phyloP scores from a whole-genome alignment of 1,284 basidiomycete genomes.

The Boletus holoroseus region DNA sequence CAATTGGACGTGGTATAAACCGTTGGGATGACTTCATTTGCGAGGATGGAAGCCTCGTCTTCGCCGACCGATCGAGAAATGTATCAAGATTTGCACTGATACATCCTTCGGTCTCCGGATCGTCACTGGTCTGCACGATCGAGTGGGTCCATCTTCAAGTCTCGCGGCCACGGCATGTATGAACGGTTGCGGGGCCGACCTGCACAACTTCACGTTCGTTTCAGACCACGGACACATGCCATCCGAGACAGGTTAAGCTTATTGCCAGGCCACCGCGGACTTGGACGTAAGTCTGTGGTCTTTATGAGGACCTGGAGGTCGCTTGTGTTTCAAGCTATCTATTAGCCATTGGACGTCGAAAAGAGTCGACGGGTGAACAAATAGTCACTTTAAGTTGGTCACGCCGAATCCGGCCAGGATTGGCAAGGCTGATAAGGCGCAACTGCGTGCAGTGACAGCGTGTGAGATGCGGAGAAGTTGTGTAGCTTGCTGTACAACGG shows the following conservation, averaged over 20 bases:
- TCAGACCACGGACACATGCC: constrained; percentile 5
- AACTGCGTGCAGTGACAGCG: background rate
- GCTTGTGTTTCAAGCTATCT: constrained; percentile 8
- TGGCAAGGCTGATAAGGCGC: constrained; percentile 1
- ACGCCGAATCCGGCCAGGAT: background rate
- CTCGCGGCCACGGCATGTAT: constrained; percentile 13
- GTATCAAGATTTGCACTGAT: constrained; percentile 19
- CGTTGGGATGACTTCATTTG: constrained; percentile 16
- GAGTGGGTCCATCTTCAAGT: background rate
- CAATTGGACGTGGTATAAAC: constrained; percentile 7
- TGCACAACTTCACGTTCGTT: constrained; percentile 8
- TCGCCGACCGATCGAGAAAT: constrained; percentile 18
- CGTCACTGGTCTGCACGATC: constrained; percentile 11
- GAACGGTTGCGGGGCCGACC: constrained; percentile 16
- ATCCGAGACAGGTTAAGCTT: constrained; percentile 2
- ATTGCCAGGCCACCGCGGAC: constrained; percentile 24
- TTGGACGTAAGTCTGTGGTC: constrained; percentile 11
- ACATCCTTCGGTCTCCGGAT: constrained; percentile 17
- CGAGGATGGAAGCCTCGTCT: constrained; percentile 9
- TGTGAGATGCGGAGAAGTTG: background rate
- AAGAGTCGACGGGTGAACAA: constrained; percentile 2
- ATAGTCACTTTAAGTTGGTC: constrained; percentile 1
- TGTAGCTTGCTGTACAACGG: background rate
- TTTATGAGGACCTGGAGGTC: constrained; percentile 9
- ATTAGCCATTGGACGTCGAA: constrained; percentile 12